Base-by-base conservation (phyloP, 1,284 basidiomycete species). In the Ganoderma meredithae region DNA sequence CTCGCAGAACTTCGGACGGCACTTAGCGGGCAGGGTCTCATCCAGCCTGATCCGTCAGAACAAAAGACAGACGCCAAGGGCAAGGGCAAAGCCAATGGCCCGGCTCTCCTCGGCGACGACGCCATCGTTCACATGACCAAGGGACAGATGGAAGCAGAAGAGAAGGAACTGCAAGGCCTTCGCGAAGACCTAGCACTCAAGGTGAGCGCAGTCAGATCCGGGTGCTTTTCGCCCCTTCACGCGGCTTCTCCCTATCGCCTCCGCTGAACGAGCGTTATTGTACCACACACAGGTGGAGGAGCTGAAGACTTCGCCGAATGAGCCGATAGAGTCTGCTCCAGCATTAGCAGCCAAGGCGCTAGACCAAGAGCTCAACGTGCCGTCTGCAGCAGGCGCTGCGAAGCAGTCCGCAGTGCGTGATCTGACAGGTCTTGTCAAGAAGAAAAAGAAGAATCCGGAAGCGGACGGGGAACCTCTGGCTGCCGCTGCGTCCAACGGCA, bases 121-220 rank as follows among this genome's bases (percentile, higher is more conserved):
- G 74, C 84, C 13, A 83, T 93, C 10, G 83, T 84, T 66, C 86
- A 83, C 36, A 85, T 95, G 87, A 84, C 84, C 19, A 87, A 85
- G 62, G 77, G 83, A 15, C 92, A 94, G 74, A 88, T 92, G 75
- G 90, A 93, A 76, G 82, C 80, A 10, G 94, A 96, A 79, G 83
- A 91, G 43, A 93, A 92, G 76, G 95, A 97, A 65, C 80, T 96
- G 49, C 82, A 84, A 65, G 90, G 85, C n/a, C 79, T 97, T 53
- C 88, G 87, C 72, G 90, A 90, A 72, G 95, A 97, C 76, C 81
- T 97, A 36, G 90, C 90, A 6, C 79, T 92, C 62, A 96, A 96
- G 89, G 94, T 93, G 49, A 19, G 67, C 43, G 13, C 53, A 79
- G 67, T 27, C 33, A 63, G 55, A 10, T 2, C 60, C 40, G 27